Base-by-base conservation (phyloP, 2,329 filamentous ascomycete species). In the Rasamsonia emersonii region DNA sequence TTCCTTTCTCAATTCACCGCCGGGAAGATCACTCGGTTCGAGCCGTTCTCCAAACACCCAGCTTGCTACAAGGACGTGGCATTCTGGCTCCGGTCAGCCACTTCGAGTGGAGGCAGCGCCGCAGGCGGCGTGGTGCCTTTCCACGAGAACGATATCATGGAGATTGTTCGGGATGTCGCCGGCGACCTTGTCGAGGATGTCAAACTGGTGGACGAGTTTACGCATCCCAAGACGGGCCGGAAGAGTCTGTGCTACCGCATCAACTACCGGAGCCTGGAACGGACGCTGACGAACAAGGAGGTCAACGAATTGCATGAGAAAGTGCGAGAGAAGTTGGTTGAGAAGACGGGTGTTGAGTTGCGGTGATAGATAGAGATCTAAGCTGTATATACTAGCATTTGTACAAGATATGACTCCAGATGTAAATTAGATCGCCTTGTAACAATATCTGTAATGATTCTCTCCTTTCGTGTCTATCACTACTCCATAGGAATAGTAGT, bases 111-210 rank as follows among this genome's bases (percentile, higher is more conserved):
- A 41, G 41, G 44, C 42, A 54, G 57, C 39, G 48, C 56, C 23
- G 52, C 57, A 15, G 54, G 59, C 28, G 59, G 61, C 18, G 45
- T 53, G 16, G 41, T 58, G 11, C 50, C 60, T 3, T 86, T 94
- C 53, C 89, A 96, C 57, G 88, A 93, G 56, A 96, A 96, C 61
- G 91, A 98, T 58, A 69, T 96, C 31, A 96, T 96, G 89, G 91
- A 96, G 61, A 73, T 95, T 35, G 83, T 95, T 11, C 78, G 91
- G 43, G 79, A 79, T 45, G 70, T 89, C 28, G 84, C 77, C 7
- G 88, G 86, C 30, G 83, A 93, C 55, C 61, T 78, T 14, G 86
- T 91, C 20, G 91, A 98, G 62, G 86, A 94, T 56, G 89, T 96
- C 30, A 70, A 67, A 39, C 68, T 93, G 17, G 76, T 85, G 32